Percentiles rank a stretch among this genome's conserved stretches.
These are phyloP conservation scores for Apiotrichum porosum DNA, from an alignment of 1,284 basidiomycete genomes.

Conservation along the genomic window DNA sequence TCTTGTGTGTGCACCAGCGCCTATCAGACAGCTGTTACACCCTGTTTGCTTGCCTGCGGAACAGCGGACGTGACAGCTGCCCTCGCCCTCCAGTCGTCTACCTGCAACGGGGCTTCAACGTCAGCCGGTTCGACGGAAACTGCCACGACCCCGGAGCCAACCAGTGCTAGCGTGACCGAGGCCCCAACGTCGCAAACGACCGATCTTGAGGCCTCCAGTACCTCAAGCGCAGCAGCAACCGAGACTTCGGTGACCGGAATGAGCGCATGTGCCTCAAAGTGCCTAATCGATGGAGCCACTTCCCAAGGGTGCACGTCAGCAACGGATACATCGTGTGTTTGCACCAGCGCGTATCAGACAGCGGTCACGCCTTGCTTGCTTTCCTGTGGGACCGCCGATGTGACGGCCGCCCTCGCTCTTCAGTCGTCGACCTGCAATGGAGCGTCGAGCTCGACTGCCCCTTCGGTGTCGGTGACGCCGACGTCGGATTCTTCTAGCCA, in stretches of 20 bases:
- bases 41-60: not conserved
- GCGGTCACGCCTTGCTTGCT: not conserved
- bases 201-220: no score
- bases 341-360: not conserved
- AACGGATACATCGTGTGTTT: conserved; percentile 1
- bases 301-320: not conserved
- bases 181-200: no score
- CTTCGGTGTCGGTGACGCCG: no score
- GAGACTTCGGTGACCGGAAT: no score
- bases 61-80: not conserved
- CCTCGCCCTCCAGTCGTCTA: not conserved
- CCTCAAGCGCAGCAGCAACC: no score
- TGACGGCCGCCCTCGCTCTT: conserved; percentile 1
- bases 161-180: not conserved
- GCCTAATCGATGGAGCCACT: no score
- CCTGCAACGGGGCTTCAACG: no score
- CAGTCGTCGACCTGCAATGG: not conserved
- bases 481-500: no score
- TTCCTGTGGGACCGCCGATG: not conserved
- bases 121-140: no score
- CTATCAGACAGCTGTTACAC: not conserved
- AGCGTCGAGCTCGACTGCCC: no score
- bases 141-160: no score
- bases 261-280: no score
- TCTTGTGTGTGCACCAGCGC: conserved; percentile 1